A percentile compares a stretch with the other conserved stretches of the same genome.
Evolutionary conservation across 345 rosid species (phyloP).

Genomic region (Odontarrhena argentea): DNA sequence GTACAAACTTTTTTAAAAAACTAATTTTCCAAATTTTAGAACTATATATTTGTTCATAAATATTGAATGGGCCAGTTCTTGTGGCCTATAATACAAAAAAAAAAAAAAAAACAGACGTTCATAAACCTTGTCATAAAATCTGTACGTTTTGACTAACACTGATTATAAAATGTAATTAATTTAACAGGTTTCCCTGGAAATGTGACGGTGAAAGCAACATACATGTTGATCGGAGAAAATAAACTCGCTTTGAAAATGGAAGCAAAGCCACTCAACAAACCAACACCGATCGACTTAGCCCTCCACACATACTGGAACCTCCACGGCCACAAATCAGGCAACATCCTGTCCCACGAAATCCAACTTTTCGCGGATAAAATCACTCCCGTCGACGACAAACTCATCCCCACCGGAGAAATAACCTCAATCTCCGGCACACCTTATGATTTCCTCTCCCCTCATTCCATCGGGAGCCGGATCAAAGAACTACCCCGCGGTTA

Average conservation of each 20-base stretch:
- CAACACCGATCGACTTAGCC: constrained; percentile 79
- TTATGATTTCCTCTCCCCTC: constrained; percentile 62
- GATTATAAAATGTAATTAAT: not conserved
- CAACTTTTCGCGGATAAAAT: constrained; percentile 50
- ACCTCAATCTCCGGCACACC: constrained; percentile 50
- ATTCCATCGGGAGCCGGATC: constrained; percentile 51
- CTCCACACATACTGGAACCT: constrained; percentile 89
- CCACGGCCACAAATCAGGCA: constrained; percentile 63
- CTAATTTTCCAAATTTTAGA: no score
- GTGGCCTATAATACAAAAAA: no score
- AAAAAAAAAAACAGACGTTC: no score
- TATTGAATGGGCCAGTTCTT: no score
- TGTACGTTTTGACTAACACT: no score
- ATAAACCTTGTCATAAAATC: no score
- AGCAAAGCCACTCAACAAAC: constrained; percentile 55
- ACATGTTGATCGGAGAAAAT: constrained; percentile 56
- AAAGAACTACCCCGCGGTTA: constrained; percentile 59
- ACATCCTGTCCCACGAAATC: constrained; percentile 62
- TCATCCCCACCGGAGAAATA: constrained; percentile 78
- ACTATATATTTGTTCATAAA: no score
- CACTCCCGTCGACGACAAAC: constrained; percentile 70
- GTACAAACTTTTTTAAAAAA: no score
- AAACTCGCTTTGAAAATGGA: constrained; percentile 57
- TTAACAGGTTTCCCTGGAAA: constrained; percentile 74
- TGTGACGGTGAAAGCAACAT: constrained; percentile 58